Evolutionary conservation across 2,329 filamentous ascomycete genomes (phyloP), one percentile per base, ranked within the genome.

Genomic region (Cercospora sesami): DNA sequence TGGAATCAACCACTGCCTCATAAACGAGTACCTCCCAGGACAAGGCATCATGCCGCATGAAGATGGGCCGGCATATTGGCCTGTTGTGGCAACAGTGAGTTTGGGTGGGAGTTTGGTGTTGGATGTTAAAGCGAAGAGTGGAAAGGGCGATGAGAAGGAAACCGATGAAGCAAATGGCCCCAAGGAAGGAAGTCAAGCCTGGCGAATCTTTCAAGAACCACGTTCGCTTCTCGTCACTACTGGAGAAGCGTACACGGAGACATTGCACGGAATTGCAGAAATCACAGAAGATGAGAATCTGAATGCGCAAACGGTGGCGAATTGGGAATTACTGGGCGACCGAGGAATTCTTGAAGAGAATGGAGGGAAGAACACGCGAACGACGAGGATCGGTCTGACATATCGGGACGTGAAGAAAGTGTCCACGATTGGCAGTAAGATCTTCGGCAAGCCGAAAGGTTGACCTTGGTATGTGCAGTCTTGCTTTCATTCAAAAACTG

Each of bases 1-100:
- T 76, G 84, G 83, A 4, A 92, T 94, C 2, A 99, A 98, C 75
- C 95, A 98, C 80, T 92, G 96, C 57, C 84, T 98, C 42, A 89
- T 98, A 73, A 99, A 99, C 76, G 94, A 97, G 79, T 99, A 98
- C 79, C 85, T 85, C 1, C 88, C 92, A 0, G 92, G 92, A 1
- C 87, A 97, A 70, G 94, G 94, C n/a, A 98, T 98, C 72, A 96
- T 97, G 92, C 90, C 94, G 58, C 94, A 98, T 79, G 95, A 97
- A 83, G 94, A 99, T 78, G 95, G 94, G 1, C 82, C 86, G 8
- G 92, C 94, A 9, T 99, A 99, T 78, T 86, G 91, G 76, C 91
- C 91, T 1, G 88, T 96, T 14, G 94, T 97, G 12, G 95, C 93
- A 71, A 98, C 95, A 1, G 90, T 98, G 70, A 96, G 92, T 80